These are phyloP conservation scores for Torulaspora gathmanii DNA, from an alignment of 805 yeast species.

Conservation along the genomic window DNA sequence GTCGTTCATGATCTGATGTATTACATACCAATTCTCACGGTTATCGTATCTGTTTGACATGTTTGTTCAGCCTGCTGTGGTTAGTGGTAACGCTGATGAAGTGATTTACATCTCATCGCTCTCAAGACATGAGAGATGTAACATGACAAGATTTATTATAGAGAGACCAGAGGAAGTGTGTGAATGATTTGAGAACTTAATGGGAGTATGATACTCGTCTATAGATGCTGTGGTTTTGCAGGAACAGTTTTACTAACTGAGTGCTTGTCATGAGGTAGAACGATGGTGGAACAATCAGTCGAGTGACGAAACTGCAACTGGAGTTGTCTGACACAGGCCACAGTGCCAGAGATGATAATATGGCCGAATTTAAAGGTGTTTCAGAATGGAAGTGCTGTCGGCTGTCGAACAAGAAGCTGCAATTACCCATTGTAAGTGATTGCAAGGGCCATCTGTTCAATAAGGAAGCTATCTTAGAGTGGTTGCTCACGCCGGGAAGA, in stretches of 20 bases:
- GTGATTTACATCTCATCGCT: conserved; percentile 4
- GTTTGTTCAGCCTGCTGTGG: not conserved
- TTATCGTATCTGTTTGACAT: conserved; percentile 10
- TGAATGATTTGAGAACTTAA: not conserved
- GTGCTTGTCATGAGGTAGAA: conserved; percentile 33
- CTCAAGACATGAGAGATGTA: not conserved
- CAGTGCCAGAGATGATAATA: conserved; percentile 17
- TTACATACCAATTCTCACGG: conserved; percentile 21
- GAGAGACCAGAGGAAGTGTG: not conserved
- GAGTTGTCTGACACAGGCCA: conserved; percentile 30
- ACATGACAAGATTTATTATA: too few relatives aligned
- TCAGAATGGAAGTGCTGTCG: conserved; percentile 48
- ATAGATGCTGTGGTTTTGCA: not conserved
- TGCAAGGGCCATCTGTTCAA: conserved; percentile 60
- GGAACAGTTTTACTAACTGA: conserved; percentile 4
- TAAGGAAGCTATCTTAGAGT: conserved; percentile 58
- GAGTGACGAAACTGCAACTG: conserved; percentile 43
- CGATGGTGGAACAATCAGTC: conserved; percentile 72
- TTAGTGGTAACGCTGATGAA: not conserved
- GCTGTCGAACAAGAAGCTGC: conserved; percentile 41
- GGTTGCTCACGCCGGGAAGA: conserved; percentile 38
- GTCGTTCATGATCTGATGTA: not conserved
- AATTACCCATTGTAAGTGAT: conserved; percentile 61
- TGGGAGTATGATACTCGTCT: conserved; percentile 13
- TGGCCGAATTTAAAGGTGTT: conserved; percentile 21